These are phyloP conservation scores for Tulasnella sp. DNA, from an alignment of 768 basidiomycete genomes.

Conservation along the genomic window DNA sequence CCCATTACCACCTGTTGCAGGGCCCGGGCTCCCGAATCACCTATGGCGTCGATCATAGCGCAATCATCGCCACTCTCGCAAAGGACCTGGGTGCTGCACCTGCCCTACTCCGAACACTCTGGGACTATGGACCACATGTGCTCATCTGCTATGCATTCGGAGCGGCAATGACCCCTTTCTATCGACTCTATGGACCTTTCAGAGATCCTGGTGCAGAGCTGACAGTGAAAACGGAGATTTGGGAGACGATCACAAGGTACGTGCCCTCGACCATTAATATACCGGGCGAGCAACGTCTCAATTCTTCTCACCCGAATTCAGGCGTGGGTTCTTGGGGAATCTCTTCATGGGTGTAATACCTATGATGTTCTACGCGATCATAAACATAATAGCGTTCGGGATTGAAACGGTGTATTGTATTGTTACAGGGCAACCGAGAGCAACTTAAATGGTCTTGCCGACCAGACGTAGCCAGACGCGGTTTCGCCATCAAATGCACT, in stretches of 20 bases:
- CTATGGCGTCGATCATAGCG: slow-evolving; percentile 48
- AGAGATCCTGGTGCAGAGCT: slow-evolving; percentile 31
- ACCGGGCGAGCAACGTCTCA: too few relatives aligned
- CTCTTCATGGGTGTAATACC: slow-evolving; percentile 47
- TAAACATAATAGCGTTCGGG: slow-evolving; percentile 22
- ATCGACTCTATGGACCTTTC: slow-evolving; percentile 46
- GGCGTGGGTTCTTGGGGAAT: slow-evolving; percentile 45
- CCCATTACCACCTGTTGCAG: slow-evolving; percentile 45
- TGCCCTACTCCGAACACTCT: slow-evolving; percentile 34
- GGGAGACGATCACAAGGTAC: slow-evolving; percentile 41
- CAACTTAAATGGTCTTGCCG: too few relatives aligned
- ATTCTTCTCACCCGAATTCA: too few relatives aligned
- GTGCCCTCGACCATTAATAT: too few relatives aligned
- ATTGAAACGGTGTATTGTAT: not conserved
- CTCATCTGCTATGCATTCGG: slow-evolving; percentile 47
- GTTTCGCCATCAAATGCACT: not conserved
- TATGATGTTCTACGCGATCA: slow-evolving; percentile 35
- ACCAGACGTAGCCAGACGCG: too few relatives aligned
- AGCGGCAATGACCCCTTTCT: slow-evolving; percentile 48
- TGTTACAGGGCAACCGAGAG: too few relatives aligned
- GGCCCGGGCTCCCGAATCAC: slow-evolving; percentile 41
- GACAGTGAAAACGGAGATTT: slow-evolving; percentile 44
- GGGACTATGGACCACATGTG: slow-evolving; percentile 42
- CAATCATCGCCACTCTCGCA: slow-evolving; percentile 47
- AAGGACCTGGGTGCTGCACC: slow-evolving; percentile 47